These are phyloP conservation scores for Microbotryum saponariae DNA, from an alignment of 1,284 basidiomycete species.

Conservation along the genomic window DNA sequence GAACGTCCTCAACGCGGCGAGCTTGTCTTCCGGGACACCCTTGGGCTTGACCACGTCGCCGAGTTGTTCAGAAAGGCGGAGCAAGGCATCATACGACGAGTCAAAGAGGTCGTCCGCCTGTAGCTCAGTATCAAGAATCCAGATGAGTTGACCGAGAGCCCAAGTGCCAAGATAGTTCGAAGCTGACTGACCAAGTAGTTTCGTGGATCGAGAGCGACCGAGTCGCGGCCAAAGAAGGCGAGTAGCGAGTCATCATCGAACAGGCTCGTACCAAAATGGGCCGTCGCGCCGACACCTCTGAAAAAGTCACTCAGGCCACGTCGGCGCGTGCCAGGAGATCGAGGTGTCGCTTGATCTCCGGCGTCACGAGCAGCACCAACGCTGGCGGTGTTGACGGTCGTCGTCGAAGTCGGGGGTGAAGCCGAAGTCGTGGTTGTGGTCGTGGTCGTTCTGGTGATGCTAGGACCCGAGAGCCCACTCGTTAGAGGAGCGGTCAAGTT, in stretches of 20 bases:
- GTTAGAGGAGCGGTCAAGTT: no score
- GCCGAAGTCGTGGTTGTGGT: no score
- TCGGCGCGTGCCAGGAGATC: constrained; percentile 10
- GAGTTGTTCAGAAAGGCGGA: constrained; percentile 26
- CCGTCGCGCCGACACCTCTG: constrained; percentile 8
- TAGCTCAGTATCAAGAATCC: no score
- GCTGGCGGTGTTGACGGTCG: no score
- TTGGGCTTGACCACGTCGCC: constrained; percentile 27
- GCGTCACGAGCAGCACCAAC: no score
- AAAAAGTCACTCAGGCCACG: constrained; percentile 18
- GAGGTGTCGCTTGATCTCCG: background rate
- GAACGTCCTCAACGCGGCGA: constrained; percentile 13
- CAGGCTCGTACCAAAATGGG: background rate
- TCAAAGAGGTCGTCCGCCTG: constrained; percentile 32
- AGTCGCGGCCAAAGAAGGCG: constrained; percentile 12
- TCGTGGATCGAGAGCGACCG: constrained; percentile 20
- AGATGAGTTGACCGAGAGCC: no score
- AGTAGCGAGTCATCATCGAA: constrained; percentile 23
- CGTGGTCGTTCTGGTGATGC: no score
- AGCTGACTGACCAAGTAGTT: constrained; percentile 22
- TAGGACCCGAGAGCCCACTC: no score
- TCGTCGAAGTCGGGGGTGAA: no score
- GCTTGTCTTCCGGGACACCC: constrained; percentile 12
- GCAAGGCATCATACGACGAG: constrained; percentile 21
- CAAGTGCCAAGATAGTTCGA: no score